Base-by-base conservation (phyloP, 1,139 yeast genomes). In the Saccharomycopsis crataegensis region DNA sequence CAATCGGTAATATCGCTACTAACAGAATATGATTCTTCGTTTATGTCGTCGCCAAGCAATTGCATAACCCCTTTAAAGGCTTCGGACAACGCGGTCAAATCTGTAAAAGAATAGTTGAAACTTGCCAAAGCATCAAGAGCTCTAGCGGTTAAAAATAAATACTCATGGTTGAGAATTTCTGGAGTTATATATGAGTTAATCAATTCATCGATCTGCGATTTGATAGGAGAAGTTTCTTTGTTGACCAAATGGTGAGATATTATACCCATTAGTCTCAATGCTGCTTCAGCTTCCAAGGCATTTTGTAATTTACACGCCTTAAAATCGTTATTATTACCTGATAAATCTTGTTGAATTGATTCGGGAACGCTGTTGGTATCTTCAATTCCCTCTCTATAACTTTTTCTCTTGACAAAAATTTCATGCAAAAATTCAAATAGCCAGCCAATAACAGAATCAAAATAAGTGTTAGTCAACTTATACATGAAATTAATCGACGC, bases 241-340 rank as follows among this genome's bases (percentile, higher is more conserved):
- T 76, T 63, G 11, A 33, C 34, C 54, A 87, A 74, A 58, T 80
- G 70, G 49, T 77, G 76, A 1, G 93, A 76, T 46, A 91, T 74
- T 1, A 87, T 75, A 8, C 96, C 91, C 53, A 91, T 72, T 66
- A 89, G 77, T 64, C 96, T 78, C 65, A 91, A 72, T 2, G 87
- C 83, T 58, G 96, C 96, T 66, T 91, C 98, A 59, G 83, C 86
- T 65, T 83, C 79, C 60, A 81, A 78, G 2, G 96, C 94, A 38
- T 75, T 66, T 31, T 75, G 79, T 52, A 82, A 67, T 36, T 43
- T 36, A 1, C n/a, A 32, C 9, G 38, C 40, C 2, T 22, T 8
- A 4, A 41, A 14, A 28, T 79, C 83, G 12, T 67, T 66, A 37
- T 12, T 31, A 8, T 12, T 37, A 9, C 22, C 6, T 22, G 4